Evolutionary conservation across 2,329 filamentous ascomycete species (phyloP).

Genomic region (Ceratocystis papillata): DNA sequence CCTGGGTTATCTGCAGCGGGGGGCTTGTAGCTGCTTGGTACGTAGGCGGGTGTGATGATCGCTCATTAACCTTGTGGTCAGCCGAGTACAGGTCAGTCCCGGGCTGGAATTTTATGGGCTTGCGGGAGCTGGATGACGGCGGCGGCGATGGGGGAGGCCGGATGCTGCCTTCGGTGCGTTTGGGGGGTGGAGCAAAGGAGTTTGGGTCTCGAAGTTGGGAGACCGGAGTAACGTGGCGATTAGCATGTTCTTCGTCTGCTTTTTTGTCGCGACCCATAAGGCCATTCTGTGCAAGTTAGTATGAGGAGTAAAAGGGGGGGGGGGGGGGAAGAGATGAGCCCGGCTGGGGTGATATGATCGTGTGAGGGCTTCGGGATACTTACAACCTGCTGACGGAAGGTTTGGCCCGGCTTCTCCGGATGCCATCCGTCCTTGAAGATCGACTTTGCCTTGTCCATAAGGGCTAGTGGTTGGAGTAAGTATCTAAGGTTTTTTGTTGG

Average conservation of each 20-base stretch:
- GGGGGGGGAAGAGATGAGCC: neutral
- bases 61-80: conserved; percentile 26
- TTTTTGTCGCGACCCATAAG: conserved; percentile 37
- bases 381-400: conserved; percentile 33
- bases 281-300: conserved; percentile 34
- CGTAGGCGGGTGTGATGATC: conserved; percentile 40
- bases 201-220: conserved; percentile 62
- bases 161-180: conserved; percentile 38
- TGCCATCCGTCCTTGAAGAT: conserved; percentile 23
- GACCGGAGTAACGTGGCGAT: conserved; percentile 48
- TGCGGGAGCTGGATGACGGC: conserved; percentile 23
- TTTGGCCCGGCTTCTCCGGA: conserved; percentile 22
- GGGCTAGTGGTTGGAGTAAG: neutral
- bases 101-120: conserved; percentile 14
- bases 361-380: conserved; percentile 15
- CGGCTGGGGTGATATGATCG: neutral
- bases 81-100: conserved; percentile 26
- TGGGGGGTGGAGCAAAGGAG: conserved; percentile 72
- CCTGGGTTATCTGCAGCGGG: conserved; percentile 27
- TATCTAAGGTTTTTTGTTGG: neutral
- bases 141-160: conserved; percentile 28
- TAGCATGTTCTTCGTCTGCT: conserved; percentile 28
- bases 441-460: conserved; percentile 21
- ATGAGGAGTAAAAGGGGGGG: neutral
- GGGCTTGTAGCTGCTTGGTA: conserved; percentile 63